A percentile compares a stretch with the other conserved stretches of the same genome.
Evolutionary conservation across 495 filamentous ascomycete species (phyloP).

Genomic region (Annulohypoxylon maeteangense): DNA sequence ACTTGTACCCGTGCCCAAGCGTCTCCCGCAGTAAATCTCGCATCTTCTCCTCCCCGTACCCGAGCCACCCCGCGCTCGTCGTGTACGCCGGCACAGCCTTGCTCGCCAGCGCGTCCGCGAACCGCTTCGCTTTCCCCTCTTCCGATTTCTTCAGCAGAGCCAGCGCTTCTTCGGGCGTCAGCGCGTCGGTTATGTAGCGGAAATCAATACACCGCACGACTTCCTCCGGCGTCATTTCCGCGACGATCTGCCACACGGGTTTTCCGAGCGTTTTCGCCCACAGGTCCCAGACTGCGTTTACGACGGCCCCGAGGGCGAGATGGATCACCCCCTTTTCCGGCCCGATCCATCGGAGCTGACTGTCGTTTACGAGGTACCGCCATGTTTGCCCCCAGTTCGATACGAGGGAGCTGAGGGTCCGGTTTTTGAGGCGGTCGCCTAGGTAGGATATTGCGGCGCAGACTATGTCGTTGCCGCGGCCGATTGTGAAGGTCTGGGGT

Average conservation of each 20-base stretch:
- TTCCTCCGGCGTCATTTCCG: constrained; percentile 88
- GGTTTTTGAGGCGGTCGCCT: constrained; percentile 74
- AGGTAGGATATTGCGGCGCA: constrained; percentile 84
- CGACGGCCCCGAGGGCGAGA: constrained; percentile 86
- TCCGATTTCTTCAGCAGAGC: constrained; percentile 71
- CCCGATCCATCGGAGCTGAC: constrained; percentile 92
- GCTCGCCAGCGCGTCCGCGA: constrained; percentile 74
- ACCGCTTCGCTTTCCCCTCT: constrained; percentile 70
- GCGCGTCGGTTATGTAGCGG: constrained; percentile 91
- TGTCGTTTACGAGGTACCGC: constrained; percentile 90
- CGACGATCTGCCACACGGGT: constrained; percentile 90
- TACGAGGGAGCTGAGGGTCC: constrained; percentile 78
- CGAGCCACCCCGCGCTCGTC: constrained; percentile 91
- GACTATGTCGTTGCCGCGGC: constrained; percentile 94
- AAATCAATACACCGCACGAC: constrained; percentile 91
- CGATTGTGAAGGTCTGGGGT: constrained; percentile 89
- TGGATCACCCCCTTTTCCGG: constrained; percentile 97
- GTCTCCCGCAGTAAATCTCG: constrained; percentile 75
- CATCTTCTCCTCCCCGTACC: constrained; percentile 91
- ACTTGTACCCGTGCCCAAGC: constrained; percentile 76
- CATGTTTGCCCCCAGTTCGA: constrained; percentile 88
- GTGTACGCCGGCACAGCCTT: constrained; percentile 90
- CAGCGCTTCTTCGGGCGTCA: constrained; percentile 86
- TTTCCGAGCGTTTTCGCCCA: constrained; percentile 89
- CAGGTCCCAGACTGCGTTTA: constrained; percentile 95